These are phyloP conservation scores for Sphagnum contortum DNA, from an alignment of 225 moss, liverwort and hornwort genomes.

Conservation along the genomic window DNA sequence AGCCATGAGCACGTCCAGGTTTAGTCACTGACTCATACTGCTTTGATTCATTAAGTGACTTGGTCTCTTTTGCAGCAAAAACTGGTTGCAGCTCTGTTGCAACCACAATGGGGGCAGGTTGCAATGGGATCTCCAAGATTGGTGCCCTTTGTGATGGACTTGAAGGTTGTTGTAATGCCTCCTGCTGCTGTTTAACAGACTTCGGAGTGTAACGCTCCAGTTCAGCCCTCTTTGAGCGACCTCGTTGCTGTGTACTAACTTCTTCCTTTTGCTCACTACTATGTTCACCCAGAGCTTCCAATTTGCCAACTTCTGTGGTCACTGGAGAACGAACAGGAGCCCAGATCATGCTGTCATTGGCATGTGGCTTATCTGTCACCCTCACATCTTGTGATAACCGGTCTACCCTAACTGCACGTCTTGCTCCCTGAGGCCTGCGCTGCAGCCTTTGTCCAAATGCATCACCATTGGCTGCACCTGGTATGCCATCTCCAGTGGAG, in stretches of 20 bases:
- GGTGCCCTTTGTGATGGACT: constrained; percentile 8
- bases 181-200: constrained; percentile 67
- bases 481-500: constrained; percentile 56
- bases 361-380: constrained; percentile 65
- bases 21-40: constrained; percentile 34
- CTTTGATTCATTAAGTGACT: constrained; percentile 39
- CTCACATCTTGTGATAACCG: constrained; percentile 76
- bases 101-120: too few relatives aligned
- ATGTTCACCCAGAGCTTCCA: constrained; percentile 7
- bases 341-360: constrained; percentile 79
- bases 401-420: constrained; percentile 42
- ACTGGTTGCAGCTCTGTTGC: too few relatives aligned
- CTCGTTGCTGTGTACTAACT: constrained; percentile 41
- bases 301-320: constrained; percentile 13
- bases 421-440: constrained; percentile 52
- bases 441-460: constrained; percentile 46
- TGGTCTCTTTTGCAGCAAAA: constrained; percentile 19
- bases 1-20: constrained; percentile 47
- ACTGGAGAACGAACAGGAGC: constrained; percentile 75
- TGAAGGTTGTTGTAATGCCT: constrained; percentile 33
- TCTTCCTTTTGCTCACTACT: constrained; percentile 60
- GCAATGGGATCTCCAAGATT: too few relatives aligned
- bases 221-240: constrained; percentile 73
- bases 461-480: constrained; percentile 67
- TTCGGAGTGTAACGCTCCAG: constrained; percentile 94